Evolutionary conservation across 2,329 filamentous ascomycete species (phyloP).

Genomic region (Neophaeococcomyces mojaviensis): DNA sequence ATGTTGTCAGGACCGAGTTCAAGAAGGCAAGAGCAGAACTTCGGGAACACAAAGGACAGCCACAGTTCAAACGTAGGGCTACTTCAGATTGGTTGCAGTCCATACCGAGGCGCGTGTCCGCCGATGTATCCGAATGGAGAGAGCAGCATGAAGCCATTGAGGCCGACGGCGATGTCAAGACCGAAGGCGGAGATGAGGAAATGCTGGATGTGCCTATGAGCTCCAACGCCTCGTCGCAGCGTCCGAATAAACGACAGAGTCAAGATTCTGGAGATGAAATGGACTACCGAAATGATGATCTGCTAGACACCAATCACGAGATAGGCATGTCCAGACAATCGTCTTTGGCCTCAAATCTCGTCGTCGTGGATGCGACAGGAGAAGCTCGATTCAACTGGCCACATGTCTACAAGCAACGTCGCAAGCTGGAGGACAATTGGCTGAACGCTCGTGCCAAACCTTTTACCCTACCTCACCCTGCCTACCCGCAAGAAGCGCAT

Average conservation of each 20-base stretch:
- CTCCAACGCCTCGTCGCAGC: slow-evolving; percentile 16
- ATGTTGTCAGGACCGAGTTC: slow-evolving; percentile 21
- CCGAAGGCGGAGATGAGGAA: slow-evolving; percentile 34
- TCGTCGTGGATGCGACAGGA: slow-evolving; percentile 28
- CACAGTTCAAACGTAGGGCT: slow-evolving; percentile 46
- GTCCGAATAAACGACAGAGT: slow-evolving; percentile 20
- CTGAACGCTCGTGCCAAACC: slow-evolving; percentile 70
- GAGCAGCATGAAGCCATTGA: slow-evolving; percentile 43
- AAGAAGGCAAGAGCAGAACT: slow-evolving; percentile 38
- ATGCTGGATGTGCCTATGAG: slow-evolving; percentile 32
- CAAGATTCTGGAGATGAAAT: slow-evolving; percentile 20
- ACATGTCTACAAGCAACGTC: slow-evolving; percentile 82
- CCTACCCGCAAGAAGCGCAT: slow-evolving; percentile 73
- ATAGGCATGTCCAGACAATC: background rate
- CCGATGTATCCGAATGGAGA: slow-evolving; percentile 32
- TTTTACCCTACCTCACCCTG: slow-evolving; percentile 84
- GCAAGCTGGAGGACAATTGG: slow-evolving; percentile 85
- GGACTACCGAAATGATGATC: slow-evolving; percentile 11
- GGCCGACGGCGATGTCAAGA: slow-evolving; percentile 30
- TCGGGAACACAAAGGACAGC: slow-evolving; percentile 39
- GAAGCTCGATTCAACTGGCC: slow-evolving; percentile 72
- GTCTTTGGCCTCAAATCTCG: background rate
- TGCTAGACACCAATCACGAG: background rate
- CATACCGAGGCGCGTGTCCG: slow-evolving; percentile 19
- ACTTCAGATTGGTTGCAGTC: slow-evolving; percentile 38